phyloP scores from a whole-genome alignment of 352 stramenopile species.

The Phytophthora europaea region DNA sequence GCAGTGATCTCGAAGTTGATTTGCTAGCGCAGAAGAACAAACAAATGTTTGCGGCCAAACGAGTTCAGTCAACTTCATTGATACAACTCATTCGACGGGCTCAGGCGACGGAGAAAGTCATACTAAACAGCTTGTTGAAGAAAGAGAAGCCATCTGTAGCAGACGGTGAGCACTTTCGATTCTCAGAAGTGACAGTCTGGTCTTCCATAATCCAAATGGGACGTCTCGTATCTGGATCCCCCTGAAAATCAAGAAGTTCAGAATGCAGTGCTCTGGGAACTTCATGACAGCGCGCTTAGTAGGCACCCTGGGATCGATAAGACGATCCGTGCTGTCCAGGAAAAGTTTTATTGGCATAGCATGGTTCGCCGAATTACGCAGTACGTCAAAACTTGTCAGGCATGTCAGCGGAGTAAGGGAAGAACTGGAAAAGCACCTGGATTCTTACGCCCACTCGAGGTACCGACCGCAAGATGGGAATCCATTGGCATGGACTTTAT shows the following conservation, averaged over 20 bases:
- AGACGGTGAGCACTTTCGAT: neutral
- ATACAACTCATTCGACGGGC: neutral
- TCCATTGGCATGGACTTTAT: slow-evolving; percentile 9
- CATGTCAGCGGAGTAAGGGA: slow-evolving; percentile 4
- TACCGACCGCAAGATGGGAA: slow-evolving; percentile 1
- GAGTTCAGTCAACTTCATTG: neutral
- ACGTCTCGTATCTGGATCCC: slow-evolving; percentile 4
- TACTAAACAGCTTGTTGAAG: neutral
- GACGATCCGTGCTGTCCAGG: neutral
- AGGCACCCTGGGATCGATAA: neutral
- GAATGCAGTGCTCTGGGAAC: slow-evolving; percentile 11
- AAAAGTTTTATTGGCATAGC: slow-evolving; percentile 9
- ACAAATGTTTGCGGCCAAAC: slow-evolving; percentile 4
- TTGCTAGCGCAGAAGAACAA: slow-evolving; percentile 4
- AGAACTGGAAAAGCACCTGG: neutral
- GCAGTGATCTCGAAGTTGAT: slow-evolving; percentile 11
- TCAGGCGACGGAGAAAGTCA: neutral
- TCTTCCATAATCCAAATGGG: neutral
- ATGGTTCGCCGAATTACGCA: slow-evolving; percentile 1
- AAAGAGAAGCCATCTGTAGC: neutral
- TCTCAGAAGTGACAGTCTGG: neutral
- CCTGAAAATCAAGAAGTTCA: neutral
- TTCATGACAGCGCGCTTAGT: neutral
- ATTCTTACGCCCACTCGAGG: neutral
- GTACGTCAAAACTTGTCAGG: slow-evolving; percentile 1